Base-by-base conservation (phyloP, 345 rosid species). In the Hypericum perforatum region DNA sequence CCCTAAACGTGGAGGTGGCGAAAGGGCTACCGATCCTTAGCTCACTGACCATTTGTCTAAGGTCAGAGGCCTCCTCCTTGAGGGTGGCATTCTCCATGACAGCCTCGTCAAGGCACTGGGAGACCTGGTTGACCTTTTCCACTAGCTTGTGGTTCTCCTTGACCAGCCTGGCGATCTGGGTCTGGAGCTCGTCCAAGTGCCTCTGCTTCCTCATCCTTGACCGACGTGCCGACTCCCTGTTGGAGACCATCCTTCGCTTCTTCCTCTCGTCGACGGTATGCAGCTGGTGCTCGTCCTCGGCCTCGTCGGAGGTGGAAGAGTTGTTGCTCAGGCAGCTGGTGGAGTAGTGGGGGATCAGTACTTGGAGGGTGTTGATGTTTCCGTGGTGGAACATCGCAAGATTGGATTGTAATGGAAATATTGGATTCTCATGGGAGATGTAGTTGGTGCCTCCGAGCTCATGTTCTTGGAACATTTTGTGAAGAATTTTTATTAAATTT, bases 201-300 rank as follows among this genome's bases (percentile, higher is more conserved):
- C 71, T 85, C 71, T 87, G 98, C 53, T 91, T 91, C 66, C 98
- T 69, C 96, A 87, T 87, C 78, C 98, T 63, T 9, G 98, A 91
- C 74, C 98, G 72, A 0, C 98, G 77, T 12, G 98, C 98, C 5
- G 98, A 91, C 66, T 91, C 98, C 63, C 98, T 72, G 61, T 91
- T 91, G 6, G 98, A 91, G 46, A 91, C 81, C 98, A 87, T 91
- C 65, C 96, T 77, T 51, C 96, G 70, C 65, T 79, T 84, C 75
- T 77, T 88, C 90, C 98, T 81, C 65, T 92, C 96, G 16, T 92
- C 86, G 22, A 85, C 78, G 66, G 74, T 56, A 29, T 68, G 53
- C 29, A 67, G 68, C 53, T 86, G 96, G 15, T 72, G 77, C 6
- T 84, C 32, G 32, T 22, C 84, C 11, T 79, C 85, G 22, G 86